Conservation (phyloP, 1,284 basidiomycete genomes). For the Ustanciosporium gigantosporum region DNA sequence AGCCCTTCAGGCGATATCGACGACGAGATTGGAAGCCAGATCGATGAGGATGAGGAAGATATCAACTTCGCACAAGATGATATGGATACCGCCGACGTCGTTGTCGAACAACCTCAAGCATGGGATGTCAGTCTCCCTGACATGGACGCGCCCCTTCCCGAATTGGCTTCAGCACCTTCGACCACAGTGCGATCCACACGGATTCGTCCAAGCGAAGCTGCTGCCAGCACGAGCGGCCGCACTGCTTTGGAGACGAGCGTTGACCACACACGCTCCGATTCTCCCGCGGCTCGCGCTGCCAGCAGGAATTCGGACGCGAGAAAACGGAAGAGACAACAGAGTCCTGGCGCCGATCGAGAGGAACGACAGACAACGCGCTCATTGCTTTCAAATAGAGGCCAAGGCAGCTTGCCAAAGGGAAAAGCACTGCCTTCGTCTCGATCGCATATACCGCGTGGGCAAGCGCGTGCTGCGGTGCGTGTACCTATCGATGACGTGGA, state of each 20-base stretch:
- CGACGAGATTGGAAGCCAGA: slow-evolving; percentile 14
- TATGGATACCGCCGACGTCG: background rate
- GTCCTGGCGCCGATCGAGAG: slow-evolving; percentile 10
- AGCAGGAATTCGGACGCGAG: slow-evolving; percentile 16
- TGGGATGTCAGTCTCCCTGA: slow-evolving; percentile 5
- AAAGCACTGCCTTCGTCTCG: too few species aligned
- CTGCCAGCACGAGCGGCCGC: slow-evolving; percentile 3
- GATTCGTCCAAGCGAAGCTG: slow-evolving; percentile 19
- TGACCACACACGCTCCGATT: slow-evolving; percentile 4
- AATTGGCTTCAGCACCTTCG: slow-evolving; percentile 23
- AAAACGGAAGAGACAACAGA: slow-evolving; percentile 21
- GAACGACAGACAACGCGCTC: background rate
- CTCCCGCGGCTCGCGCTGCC: slow-evolving; percentile 27
- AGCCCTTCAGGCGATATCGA: background rate
- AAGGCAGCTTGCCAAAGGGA: slow-evolving; percentile 4
- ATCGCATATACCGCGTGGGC: too few species aligned
- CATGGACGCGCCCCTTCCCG: slow-evolving; percentile 14
- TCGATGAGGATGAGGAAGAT: slow-evolving; percentile 6
- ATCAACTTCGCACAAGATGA: too few species aligned
- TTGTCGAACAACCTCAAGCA: slow-evolving; percentile 1
- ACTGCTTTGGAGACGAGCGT: background rate
- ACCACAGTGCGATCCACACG: slow-evolving; percentile 11
- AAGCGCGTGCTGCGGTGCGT: slow-evolving; percentile 12
- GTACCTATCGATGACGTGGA: slow-evolving; percentile 13
- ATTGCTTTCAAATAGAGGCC: too few species aligned